These are phyloP conservation scores for Termitomyces sp. DNA, from an alignment of 768 basidiomycete genomes.

Conservation along the genomic window DNA sequence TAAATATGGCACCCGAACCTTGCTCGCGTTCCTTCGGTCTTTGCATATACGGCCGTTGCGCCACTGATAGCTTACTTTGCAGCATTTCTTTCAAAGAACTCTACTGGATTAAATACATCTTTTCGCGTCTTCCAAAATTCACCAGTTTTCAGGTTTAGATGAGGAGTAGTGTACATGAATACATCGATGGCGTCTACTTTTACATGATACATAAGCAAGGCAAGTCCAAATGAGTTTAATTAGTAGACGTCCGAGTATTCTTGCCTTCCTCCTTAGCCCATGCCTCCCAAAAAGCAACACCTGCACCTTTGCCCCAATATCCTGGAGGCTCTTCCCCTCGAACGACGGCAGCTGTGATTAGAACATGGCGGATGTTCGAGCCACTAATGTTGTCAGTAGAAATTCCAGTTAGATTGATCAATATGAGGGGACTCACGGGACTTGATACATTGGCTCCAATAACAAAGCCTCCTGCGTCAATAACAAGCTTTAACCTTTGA, in stretches of 20 bases:
- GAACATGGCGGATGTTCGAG: slow-evolving; percentile 73
- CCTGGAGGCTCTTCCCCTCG: slow-evolving; percentile 57
- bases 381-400: slow-evolving; percentile 8
- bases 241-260: background rate
- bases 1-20: slow-evolving; percentile 1
- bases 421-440: slow-evolving; percentile 62
- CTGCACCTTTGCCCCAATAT: slow-evolving; percentile 75
- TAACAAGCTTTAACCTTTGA: background rate
- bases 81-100: slow-evolving; percentile 13
- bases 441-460: slow-evolving; percentile 91
- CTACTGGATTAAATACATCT: slow-evolving; percentile 7
- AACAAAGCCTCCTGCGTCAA: slow-evolving; percentile 67
- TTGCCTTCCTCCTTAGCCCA: slow-evolving; percentile 67
- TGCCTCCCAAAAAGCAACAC: slow-evolving; percentile 67
- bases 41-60: slow-evolving; percentile 16
- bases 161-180: slow-evolving; percentile 6
- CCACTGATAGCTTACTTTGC: slow-evolving; percentile 21
- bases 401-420: slow-evolving; percentile 1
- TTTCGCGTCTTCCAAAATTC: background rate
- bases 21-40: background rate
- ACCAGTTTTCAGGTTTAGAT: background rate
- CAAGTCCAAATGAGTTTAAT: background rate
- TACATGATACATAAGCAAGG: slow-evolving; percentile 9
- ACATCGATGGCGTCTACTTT: slow-evolving; percentile 9
- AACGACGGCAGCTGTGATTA: slow-evolving; percentile 72